phyloP scores from a whole-genome alignment of 2,329 filamentous ascomycete genomes.

The Chrysosphaeria jannelii region DNA sequence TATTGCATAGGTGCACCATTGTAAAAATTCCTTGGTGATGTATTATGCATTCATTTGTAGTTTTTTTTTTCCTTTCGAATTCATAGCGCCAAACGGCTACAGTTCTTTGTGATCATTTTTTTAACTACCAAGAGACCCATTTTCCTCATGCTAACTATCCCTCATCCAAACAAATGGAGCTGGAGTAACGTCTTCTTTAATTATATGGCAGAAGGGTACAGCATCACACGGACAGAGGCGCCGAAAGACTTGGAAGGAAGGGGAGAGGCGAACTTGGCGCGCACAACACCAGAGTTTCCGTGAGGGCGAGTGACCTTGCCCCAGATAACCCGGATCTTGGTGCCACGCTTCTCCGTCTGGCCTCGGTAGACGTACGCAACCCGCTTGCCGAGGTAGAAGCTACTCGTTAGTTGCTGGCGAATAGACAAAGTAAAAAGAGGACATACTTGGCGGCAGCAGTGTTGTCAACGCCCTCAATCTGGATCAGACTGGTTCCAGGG shows the following conservation, averaged over 20 bases:
- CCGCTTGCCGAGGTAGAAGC: slow-evolving; percentile 97
- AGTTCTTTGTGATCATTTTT: too few species aligned
- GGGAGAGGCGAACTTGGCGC: slow-evolving; percentile 89
- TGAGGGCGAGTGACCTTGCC: slow-evolving; percentile 7
- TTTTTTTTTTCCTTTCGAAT: too few species aligned
- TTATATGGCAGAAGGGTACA: slow-evolving; percentile 97
- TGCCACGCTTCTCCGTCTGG: slow-evolving; percentile 79
- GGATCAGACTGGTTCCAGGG: slow-evolving; percentile 78
- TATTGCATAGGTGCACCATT: too few species aligned
- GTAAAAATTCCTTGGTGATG: too few species aligned
- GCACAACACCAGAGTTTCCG: slow-evolving; percentile 91
- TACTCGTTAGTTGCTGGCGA: slow-evolving; percentile 18
- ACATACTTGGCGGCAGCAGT: slow-evolving; percentile 62
- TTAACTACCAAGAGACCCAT: too few species aligned
- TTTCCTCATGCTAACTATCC: too few species aligned
- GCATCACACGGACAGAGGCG: slow-evolving; percentile 85
- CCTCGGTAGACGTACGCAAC: slow-evolving; percentile 96
- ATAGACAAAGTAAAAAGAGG: slow-evolving; percentile 5
- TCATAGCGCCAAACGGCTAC: too few species aligned
- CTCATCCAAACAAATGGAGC: too few species aligned
- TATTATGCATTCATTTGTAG: too few species aligned
- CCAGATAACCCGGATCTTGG: slow-evolving; percentile 61
- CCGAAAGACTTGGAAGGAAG: slow-evolving; percentile 92
- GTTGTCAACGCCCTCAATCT: slow-evolving; percentile 95
- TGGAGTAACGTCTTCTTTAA: too few species aligned